Evolutionary conservation across 805 yeast genomes (phyloP).

Genomic region (Metschnikowia hibisci): DNA sequence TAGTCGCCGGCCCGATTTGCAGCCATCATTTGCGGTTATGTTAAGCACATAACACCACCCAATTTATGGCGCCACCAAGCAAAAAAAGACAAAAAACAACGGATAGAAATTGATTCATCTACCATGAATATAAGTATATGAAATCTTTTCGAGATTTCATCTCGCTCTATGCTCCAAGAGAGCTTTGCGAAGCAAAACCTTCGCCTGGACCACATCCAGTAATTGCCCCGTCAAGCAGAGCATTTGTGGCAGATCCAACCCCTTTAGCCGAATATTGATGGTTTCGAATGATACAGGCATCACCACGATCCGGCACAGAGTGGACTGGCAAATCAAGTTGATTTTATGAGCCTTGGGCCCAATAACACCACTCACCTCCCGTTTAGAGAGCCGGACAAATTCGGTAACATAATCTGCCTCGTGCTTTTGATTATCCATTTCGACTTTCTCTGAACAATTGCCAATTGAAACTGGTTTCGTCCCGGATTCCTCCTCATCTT

Average conservation of each 20-base stretch:
- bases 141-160: too few relatives aligned
- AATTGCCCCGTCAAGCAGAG: slow-evolving; percentile 13
- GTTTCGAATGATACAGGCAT: slow-evolving; percentile 14
- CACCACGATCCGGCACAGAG: slow-evolving; percentile 14
- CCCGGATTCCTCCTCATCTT: too few relatives aligned
- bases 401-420: slow-evolving; percentile 8
- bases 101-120: too few relatives aligned
- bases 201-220: slow-evolving; percentile 12
- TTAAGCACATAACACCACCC: too few relatives aligned
- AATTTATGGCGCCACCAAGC: too few relatives aligned
- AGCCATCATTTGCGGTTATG: too few relatives aligned
- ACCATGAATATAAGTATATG: too few relatives aligned
- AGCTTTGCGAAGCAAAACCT: slow-evolving; percentile 12
- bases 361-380: slow-evolving; percentile 12
- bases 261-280: slow-evolving; percentile 8
- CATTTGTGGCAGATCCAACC: slow-evolving; percentile 12
- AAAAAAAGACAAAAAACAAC: too few relatives aligned
- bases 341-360: slow-evolving; percentile 13
- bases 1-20: too few relatives aligned
- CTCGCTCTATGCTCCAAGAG: slow-evolving; percentile 6
- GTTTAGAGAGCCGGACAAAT: slow-evolving; percentile 11
- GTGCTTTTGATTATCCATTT: background rate
- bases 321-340: slow-evolving; percentile 6
- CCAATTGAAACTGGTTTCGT: background rate
- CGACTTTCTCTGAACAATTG: background rate